These are phyloP conservation scores for Tulasnella sp. DNA, from an alignment of 768 basidiomycete species.

Conservation along the genomic window DNA sequence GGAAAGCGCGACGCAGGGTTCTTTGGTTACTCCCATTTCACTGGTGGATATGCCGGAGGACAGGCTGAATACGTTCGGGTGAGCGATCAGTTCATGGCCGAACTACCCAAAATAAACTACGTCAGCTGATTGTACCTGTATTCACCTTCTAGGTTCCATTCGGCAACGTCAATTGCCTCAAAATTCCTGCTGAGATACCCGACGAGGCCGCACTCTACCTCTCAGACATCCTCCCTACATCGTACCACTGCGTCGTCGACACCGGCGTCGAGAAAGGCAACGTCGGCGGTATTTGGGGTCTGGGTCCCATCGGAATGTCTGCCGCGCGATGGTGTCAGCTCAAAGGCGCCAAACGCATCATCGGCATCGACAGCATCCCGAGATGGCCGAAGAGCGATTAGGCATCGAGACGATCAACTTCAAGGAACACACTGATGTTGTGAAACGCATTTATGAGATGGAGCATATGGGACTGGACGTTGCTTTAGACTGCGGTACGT, in stretches of 20 bases:
- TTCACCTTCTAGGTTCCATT: slow-evolving; percentile 31
- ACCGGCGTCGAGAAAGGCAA: slow-evolving; percentile 65
- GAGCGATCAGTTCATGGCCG: background rate
- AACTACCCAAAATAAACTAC: background rate
- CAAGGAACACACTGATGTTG: slow-evolving; percentile 38
- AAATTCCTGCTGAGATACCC: slow-evolving; percentile 51
- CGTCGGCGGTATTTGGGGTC: slow-evolving; percentile 59
- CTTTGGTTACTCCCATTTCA: slow-evolving; percentile 63
- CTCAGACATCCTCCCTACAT: slow-evolving; percentile 56
- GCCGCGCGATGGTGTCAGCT: slow-evolving; percentile 50
- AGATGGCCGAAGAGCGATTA: slow-evolving; percentile 37
- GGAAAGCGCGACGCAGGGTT: slow-evolving; percentile 57
- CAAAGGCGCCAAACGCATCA: slow-evolving; percentile 60
- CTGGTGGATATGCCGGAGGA: slow-evolving; percentile 63
- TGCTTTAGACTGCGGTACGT: slow-evolving; percentile 41
- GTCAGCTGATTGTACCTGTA: background rate
- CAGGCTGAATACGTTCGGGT: slow-evolving; percentile 70
- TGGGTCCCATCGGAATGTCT: slow-evolving; percentile 54
- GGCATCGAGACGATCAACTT: slow-evolving; percentile 53
- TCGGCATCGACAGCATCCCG: slow-evolving; percentile 56
- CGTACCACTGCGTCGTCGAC: slow-evolving; percentile 64
- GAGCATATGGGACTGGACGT: slow-evolving; percentile 48
- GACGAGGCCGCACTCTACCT: slow-evolving; percentile 53
- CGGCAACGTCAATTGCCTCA: slow-evolving; percentile 61
- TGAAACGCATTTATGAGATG: slow-evolving; percentile 46